Evolutionary conservation across 2,329 filamentous ascomycete genomes (phyloP).

Genomic region (Cyphellophora attinorum): DNA sequence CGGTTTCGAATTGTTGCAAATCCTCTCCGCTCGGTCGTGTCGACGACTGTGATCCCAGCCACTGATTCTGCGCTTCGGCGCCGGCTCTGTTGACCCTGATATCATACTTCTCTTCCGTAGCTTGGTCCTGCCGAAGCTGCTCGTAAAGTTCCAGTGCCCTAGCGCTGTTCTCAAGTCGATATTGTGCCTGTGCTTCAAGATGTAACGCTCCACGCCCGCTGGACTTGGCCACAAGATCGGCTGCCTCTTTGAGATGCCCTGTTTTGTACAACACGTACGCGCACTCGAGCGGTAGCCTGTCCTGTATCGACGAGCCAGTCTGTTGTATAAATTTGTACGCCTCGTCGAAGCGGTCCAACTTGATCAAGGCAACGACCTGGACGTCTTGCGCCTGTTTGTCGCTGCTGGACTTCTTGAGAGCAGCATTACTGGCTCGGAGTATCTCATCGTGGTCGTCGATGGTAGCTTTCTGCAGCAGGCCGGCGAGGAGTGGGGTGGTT

Average conservation of each 20-base stretch:
- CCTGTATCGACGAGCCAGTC: constrained; percentile 43
- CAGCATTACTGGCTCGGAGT: constrained; percentile 47
- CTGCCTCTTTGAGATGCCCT: constrained; percentile 46
- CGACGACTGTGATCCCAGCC: constrained; percentile 44
- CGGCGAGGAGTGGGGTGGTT: constrained; percentile 39
- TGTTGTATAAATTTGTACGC: constrained; percentile 47
- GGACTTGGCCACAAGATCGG: constrained; percentile 36
- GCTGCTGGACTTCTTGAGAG: constrained; percentile 47
- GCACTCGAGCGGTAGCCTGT: constrained; percentile 48
- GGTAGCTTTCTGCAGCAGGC: constrained; percentile 47
- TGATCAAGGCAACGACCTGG: constrained; percentile 51
- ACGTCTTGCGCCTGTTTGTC: constrained; percentile 49
- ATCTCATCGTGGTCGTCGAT: constrained; percentile 55
- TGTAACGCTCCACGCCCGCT: constrained; percentile 45
- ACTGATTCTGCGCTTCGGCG: constrained; percentile 52
- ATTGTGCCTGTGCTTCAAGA: constrained; percentile 53
- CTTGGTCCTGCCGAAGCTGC: constrained; percentile 33
- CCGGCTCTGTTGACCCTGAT: constrained; percentile 53
- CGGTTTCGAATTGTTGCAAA: constrained; percentile 54
- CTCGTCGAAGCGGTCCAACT: constrained; percentile 55
- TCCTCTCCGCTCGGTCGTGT: constrained; percentile 49
- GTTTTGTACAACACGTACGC: constrained; percentile 56
- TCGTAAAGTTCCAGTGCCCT: constrained; percentile 46
- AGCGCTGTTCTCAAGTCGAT: constrained; percentile 51
- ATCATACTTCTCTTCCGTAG: constrained; percentile 46